A percentile compares a stretch with the other conserved stretches of the same genome.
Conservation (phyloP, 257 asterid species). For the Nicotiana undulata region DNA sequence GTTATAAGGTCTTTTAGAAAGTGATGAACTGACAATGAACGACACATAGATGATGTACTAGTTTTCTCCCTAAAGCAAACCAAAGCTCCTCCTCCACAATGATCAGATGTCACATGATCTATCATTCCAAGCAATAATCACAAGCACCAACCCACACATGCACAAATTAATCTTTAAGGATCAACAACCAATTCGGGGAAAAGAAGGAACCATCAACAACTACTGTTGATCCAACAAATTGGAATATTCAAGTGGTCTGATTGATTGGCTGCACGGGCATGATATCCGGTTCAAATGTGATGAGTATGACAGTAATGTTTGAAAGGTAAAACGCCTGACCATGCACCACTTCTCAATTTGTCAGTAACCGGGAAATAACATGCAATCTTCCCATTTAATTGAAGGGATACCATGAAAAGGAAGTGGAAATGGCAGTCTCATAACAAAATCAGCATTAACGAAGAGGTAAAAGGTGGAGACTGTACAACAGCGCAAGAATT, state of each 20-base stretch:
- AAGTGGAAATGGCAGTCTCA: not conserved
- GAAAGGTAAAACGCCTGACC: not conserved
- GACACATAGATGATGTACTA: not conserved
- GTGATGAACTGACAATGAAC: not conserved
- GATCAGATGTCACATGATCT: not conserved
- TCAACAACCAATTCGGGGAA: not conserved
- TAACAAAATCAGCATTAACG: not conserved
- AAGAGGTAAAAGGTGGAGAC: not conserved
- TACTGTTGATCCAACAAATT: not conserved
- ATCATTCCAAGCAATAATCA: not conserved
- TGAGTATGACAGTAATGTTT: not conserved
- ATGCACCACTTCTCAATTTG: not conserved
- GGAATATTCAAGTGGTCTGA: not conserved
- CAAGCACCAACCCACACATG: not conserved
- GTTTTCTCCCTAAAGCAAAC: not conserved
- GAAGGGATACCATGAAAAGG: not conserved
- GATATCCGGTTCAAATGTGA: not conserved
- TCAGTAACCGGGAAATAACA: not conserved
- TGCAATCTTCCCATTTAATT: not conserved
- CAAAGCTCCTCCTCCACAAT: not conserved
- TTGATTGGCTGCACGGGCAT: not conserved
- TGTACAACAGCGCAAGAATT: not conserved
- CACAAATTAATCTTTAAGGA: not conserved
- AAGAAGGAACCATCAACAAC: not conserved
- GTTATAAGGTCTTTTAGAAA: not conserved